Base-by-base conservation (phyloP, 2,329 filamentous ascomycete species). In the Pseudocercospora fuligena region DNA sequence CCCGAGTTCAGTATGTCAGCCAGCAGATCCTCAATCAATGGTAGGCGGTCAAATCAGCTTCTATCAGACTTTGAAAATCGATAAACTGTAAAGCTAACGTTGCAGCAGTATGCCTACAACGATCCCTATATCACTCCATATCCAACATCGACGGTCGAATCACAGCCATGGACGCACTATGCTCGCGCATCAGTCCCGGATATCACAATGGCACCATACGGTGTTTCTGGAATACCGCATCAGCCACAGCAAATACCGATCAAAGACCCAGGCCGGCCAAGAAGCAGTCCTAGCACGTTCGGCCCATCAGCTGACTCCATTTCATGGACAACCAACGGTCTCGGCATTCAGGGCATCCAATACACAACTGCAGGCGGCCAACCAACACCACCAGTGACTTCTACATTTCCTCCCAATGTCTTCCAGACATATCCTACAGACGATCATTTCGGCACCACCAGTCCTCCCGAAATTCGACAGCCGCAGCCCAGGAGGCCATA, bases 231-330 rank as follows among this genome's bases (percentile, higher is more conserved):
- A 61, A 1, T 61, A 25, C 61, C 61, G 53, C 66, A 67, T 31
- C 70, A 64, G 65, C 64, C 64, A 23, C 59, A 67, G 64, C 69
- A 70, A 49, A 36, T 66, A 29, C 67, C 69, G 33, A 66, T 69
- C 63, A 71, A 70, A 56, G 71, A 78, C 16, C 78, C 78, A 5
- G 70, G 75, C 40, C 73, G 80, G 11, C 78, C 81, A 40, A 77
- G 77, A 61, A 83, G 81, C 69, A 82, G 79, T 66, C 81, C 81
- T n/a, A 80, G 79, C 63, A 78, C 77, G 1, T 79, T 82, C 59
- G 79, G 78, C 31, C 78, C 81, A 1, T 76, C 74, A 11, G 72
- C 75, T 31, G 79, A 81, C 7, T 72, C 74, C 11, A 72, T 78
- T 19, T 66, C 75, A 7, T 83, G 82, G 82, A 73, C 78, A 3